Conservation (phyloP, 2,329 filamentous ascomycete species). For the Xylaria sp. region DNA sequence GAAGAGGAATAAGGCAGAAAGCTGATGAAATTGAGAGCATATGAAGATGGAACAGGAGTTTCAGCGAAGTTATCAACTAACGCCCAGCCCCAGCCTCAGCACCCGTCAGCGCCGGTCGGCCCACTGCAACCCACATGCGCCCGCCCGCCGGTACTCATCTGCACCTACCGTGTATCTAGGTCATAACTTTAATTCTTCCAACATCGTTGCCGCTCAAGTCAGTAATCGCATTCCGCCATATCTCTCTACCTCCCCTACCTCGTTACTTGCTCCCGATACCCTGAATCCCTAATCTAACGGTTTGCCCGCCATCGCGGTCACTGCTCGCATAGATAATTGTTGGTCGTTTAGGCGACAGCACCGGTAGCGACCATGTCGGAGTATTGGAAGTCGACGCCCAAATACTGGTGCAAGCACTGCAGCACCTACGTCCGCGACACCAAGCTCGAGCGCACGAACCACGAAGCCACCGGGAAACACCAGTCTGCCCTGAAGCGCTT, state of each 20-base stretch:
- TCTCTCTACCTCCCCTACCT: neutral
- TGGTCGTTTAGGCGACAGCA: neutral
- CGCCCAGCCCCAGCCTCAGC: neutral
- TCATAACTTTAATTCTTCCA: conserved; percentile 8
- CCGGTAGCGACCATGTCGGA: conserved; percentile 76
- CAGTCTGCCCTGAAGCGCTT: conserved; percentile 89
- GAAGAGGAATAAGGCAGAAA: neutral
- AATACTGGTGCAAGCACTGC: conserved; percentile 99
- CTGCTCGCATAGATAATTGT: neutral
- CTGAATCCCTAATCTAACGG: no score
- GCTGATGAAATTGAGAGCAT: neutral
- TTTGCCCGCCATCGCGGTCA: neutral
- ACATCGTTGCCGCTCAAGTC: neutral
- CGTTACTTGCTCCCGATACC: no score
- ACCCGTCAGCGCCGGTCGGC: conserved; percentile 17
- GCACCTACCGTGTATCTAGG: neutral
- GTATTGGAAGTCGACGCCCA: conserved; percentile 98
- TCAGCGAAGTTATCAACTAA: neutral
- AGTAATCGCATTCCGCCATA: neutral
- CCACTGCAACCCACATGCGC: conserved; percentile 1
- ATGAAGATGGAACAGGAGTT: neutral
- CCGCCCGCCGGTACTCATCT: neutral
- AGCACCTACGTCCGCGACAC: conserved; percentile 91
- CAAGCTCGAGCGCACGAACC: conserved; percentile 86
- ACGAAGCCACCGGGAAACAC: conserved; percentile 87